Evolutionary conservation across 2,329 filamentous ascomycete genomes (phyloP).

Genomic region (Cladophialophora exuberans): DNA sequence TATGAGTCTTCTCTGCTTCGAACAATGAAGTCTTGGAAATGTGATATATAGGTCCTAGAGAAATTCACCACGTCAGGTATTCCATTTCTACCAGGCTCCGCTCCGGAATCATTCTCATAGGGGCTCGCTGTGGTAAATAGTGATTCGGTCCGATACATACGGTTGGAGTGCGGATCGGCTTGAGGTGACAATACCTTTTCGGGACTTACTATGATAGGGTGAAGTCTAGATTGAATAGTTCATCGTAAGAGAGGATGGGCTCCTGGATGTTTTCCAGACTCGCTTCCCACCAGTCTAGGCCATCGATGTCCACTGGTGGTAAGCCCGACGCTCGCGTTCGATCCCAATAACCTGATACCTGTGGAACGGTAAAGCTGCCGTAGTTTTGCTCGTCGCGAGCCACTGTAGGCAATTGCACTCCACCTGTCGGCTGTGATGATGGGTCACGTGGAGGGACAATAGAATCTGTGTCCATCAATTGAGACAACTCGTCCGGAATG

Average conservation of each 20-base stretch:
- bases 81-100: too few relatives aligned
- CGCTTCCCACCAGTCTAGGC: conserved; percentile 11
- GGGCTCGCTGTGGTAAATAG: too few relatives aligned
- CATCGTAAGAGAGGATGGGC: conserved; percentile 11
- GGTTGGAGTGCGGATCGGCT: not conserved
- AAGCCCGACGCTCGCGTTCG: conserved; percentile 2
- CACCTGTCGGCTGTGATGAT: not conserved
- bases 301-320: not conserved
- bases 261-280: conserved; percentile 12
- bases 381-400: not conserved
- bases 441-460: not conserved
- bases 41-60: too few relatives aligned
- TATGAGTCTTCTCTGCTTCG: too few relatives aligned
- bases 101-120: too few relatives aligned
- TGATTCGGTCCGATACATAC: too few relatives aligned
- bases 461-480: conserved; percentile 4
- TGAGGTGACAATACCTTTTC: too few relatives aligned
- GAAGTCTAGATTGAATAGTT: conserved; percentile 11
- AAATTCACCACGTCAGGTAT: too few relatives aligned
- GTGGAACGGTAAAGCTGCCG: not conserved
- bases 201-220: conserved; percentile 1
- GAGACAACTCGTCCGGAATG: conserved; percentile 7
- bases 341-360: not conserved
- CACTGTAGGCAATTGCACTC: not conserved
- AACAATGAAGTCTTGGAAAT: too few relatives aligned